phyloP scores from a whole-genome alignment of 257 asterid genomes.

The Solanum chmielewskii region DNA sequence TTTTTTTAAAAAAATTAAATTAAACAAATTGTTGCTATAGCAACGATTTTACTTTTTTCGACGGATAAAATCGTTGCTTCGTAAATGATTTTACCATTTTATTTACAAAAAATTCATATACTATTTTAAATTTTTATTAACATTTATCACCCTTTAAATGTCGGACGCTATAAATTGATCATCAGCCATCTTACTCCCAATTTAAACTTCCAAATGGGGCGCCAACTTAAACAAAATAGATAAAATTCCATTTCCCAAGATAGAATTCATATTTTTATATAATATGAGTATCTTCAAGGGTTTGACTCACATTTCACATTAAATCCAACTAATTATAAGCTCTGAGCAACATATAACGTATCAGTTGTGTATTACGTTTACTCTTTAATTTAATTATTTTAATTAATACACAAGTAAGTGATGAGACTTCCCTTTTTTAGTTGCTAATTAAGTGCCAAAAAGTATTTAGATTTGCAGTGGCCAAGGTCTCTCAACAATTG shows the following conservation, averaged over 20 bases:
- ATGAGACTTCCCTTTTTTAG: neutral
- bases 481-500: neutral
- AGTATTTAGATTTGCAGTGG: neutral
- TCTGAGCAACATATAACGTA: constrained; percentile 7
- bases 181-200: neutral
- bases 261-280: neutral
- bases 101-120: too few species aligned
- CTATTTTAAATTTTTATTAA: too few species aligned
- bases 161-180: neutral
- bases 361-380: neutral
- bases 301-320: neutral
- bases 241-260: neutral
- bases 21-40: too few species aligned
- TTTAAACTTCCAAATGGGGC: neutral
- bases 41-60: too few species aligned
- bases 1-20: too few species aligned
- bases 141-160: too few species aligned
- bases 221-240: neutral
- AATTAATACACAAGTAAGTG: neutral
- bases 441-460: neutral
- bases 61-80: too few species aligned
- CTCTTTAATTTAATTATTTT: neutral
- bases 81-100: rapidly evolving
- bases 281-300: neutral
- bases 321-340: neutral